phyloP scores from a whole-genome alignment of 768 basidiomycete species.

The Cystoderma amianthinum region DNA sequence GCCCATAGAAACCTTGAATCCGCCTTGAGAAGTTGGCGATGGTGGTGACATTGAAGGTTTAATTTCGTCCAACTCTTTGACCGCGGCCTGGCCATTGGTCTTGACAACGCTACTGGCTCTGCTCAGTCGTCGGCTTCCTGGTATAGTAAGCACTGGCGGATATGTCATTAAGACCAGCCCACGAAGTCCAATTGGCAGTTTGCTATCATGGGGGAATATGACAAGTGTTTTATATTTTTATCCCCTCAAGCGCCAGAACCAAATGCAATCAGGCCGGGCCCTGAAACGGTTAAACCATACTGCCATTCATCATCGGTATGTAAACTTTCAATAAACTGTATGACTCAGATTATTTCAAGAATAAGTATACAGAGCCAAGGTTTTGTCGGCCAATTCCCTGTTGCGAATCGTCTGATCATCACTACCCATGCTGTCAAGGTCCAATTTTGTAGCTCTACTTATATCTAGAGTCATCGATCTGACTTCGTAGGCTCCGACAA shows the following conservation, averaged over 20 bases:
- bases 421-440: too few species aligned
- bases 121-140: not conserved
- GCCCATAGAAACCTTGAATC: not conserved
- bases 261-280: too few species aligned
- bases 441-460: too few species aligned
- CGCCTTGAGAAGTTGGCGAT: not conserved
- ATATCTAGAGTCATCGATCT: too few species aligned
- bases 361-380: too few species aligned
- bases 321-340: too few species aligned
- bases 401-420: too few species aligned
- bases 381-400: too few species aligned
- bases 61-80: not conserved
- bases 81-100: not conserved
- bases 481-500: too few species aligned
- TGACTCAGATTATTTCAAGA: too few species aligned
- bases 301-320: too few species aligned
- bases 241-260: not conserved
- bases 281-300: too few species aligned
- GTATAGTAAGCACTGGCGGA: not conserved
- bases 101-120: not conserved
- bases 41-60: not conserved
- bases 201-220: not conserved
- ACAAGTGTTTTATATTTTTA: not conserved
- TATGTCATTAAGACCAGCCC: not conserved
- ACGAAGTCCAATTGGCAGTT: not conserved